Conservation (phyloP, 768 basidiomycete genomes). For the Clitopilus passeckerianus region DNA sequence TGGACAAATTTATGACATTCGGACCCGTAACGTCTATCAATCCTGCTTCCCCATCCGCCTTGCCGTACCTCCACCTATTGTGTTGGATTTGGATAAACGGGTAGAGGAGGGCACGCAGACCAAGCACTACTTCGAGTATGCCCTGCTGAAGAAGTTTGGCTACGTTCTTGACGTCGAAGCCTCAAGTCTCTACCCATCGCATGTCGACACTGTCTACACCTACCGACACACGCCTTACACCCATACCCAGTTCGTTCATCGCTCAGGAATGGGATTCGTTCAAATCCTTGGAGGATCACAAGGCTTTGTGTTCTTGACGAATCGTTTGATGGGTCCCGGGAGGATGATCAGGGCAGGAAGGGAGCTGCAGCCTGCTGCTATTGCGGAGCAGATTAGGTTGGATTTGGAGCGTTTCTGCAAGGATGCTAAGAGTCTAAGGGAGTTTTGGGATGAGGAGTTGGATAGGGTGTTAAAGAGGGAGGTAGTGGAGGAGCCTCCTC, state of each 20-base stretch:
- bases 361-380: slow-evolving; percentile 47
- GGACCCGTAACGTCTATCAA: slow-evolving; percentile 84
- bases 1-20: slow-evolving; percentile 86
- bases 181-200: slow-evolving; percentile 66
- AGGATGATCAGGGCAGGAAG: slow-evolving; percentile 60
- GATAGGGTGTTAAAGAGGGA: slow-evolving; percentile 29
- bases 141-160: slow-evolving; percentile 67
- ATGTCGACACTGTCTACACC: slow-evolving; percentile 82
- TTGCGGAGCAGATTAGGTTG: slow-evolving; percentile 57
- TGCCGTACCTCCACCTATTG: slow-evolving; percentile 67
- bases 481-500: slow-evolving; percentile 48
- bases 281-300: slow-evolving; percentile 77
- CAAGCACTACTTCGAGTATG: slow-evolving; percentile 76
- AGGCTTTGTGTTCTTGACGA: slow-evolving; percentile 88
- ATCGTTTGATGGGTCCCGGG: slow-evolving; percentile 74
- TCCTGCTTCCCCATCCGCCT: slow-evolving; percentile 82
- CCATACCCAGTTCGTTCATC: slow-evolving; percentile 91
- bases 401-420: slow-evolving; percentile 64
- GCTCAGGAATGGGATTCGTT: slow-evolving; percentile 84
- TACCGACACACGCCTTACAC: slow-evolving; percentile 77
- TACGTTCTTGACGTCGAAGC: slow-evolving; percentile 87
- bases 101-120: slow-evolving; percentile 65
- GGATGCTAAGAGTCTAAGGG: slow-evolving; percentile 44
- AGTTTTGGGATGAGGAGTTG: slow-evolving; percentile 74
- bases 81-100: slow-evolving; percentile 62